These are phyloP conservation scores for Asterochloris erici DNA, from an alignment of 139 green algal genomes.

Conservation along the genomic window DNA sequence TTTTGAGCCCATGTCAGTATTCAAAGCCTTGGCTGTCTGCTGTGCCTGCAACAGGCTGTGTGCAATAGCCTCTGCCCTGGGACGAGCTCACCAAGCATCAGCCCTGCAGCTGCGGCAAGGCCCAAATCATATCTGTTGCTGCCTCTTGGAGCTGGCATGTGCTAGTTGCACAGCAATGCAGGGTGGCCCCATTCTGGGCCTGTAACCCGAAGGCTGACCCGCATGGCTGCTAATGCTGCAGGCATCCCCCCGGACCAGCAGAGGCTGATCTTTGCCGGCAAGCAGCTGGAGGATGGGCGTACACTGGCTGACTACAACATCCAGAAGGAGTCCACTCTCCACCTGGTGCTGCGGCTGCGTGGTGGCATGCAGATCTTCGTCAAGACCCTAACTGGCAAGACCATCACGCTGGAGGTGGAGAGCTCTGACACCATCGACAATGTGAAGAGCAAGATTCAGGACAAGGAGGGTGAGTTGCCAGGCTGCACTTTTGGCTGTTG, in stretches of 20 bases:
- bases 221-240: too few species aligned
- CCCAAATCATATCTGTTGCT: too few species aligned
- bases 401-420: conserved; percentile 92
- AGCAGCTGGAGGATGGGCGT: conserved; percentile 93
- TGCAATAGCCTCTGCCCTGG: background rate
- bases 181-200: too few species aligned
- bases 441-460: conserved; percentile 75
- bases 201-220: too few species aligned
- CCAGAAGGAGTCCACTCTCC: conserved; percentile 85
- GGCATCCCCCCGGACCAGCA: conserved; percentile 91
- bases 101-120: too few species aligned
- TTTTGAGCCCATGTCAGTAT: background rate
- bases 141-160: background rate
- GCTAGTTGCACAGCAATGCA: too few species aligned
- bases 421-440: conserved; percentile 70
- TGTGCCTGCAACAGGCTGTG: conserved; percentile 20
- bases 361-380: conserved; percentile 70
- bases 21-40: background rate
- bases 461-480: conserved; percentile 66
- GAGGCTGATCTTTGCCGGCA: conserved; percentile 93
- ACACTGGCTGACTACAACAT: conserved; percentile 96
- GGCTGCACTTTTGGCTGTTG: background rate
- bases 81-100: background rate
- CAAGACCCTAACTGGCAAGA: conserved; percentile 91
- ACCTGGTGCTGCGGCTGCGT: conserved; percentile 78